Evolutionary conservation across 1,284 basidiomycete species (phyloP), one percentile per base, ranked within the genome.

Genomic region (Fistulinella cinereoalba): DNA sequence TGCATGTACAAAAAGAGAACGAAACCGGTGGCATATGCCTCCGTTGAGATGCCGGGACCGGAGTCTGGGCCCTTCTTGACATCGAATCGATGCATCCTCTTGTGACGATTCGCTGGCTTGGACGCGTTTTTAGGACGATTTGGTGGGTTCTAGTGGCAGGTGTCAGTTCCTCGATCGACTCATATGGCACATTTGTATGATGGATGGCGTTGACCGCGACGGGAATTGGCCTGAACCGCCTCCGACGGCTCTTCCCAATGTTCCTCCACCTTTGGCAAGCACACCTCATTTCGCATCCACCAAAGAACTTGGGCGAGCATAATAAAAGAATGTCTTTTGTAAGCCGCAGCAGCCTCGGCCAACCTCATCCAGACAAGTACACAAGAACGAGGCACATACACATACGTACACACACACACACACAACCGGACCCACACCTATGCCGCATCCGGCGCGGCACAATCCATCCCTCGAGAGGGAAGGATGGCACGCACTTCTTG

Each of bases 11-110:
- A n/a, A n/a, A n/a, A n/a, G n/a, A n/a, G n/a, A n/a, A n/a, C n/a
- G n/a, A n/a, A n/a, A n/a, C n/a, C n/a, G n/a, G n/a, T n/a, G n/a
- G n/a, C n/a, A n/a, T n/a, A n/a, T n/a, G n/a, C n/a, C n/a, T n/a
- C n/a, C n/a, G n/a, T n/a, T 34, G 32, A 61, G 47, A 61, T 48
- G 33, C 57, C 57, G 60, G 55, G 43, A 5, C 32, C 36, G 27
- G 44, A 13, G 22, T 23, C 36, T 22, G 32, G 28, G 18, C 36
- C 22, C 40, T 6, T 24, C 13, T 27, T 32, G 13, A 16, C 31
- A 31, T 6, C 6, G 10, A 31, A 33, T 29, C 28, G 28, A 29
- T 29, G 6, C 12, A 32, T 32, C 31, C 31, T 16, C 31, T 32
- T 6, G 10, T 11, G 16, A 34, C 32, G 18, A 19, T 34, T 34